Percentiles rank a stretch among this genome's conserved stretches.
Evolutionary conservation across 208 protist genomes (phyloP).

Genomic region (Strigomonas oncopelti): DNA sequence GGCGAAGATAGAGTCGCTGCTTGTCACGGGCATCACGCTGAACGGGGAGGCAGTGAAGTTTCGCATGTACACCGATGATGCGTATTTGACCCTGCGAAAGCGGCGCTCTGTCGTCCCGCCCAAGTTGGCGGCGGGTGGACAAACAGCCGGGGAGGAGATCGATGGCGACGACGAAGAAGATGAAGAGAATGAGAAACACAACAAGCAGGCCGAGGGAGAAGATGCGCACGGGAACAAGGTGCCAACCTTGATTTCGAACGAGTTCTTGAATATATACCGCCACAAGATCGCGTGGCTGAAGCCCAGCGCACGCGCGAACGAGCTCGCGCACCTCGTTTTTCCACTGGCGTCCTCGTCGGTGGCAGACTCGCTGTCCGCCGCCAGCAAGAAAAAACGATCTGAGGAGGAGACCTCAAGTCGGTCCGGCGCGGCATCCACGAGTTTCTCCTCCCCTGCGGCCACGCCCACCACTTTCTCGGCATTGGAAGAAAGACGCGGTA

Average conservation of each 20-base stretch:
- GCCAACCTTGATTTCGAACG: neutral
- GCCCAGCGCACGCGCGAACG: neutral
- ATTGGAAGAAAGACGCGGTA: neutral
- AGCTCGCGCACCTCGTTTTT: neutral
- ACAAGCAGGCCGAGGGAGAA: neutral
- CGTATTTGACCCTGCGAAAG: neutral
- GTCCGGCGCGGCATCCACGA: neutral
- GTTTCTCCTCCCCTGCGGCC: neutral
- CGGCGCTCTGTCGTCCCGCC: too few species aligned
- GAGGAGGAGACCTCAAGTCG: neutral
- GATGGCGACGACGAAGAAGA: neutral
- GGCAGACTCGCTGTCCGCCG: neutral
- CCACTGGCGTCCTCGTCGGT: neutral
- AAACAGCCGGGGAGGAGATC: neutral
- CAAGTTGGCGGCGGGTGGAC: too few species aligned
- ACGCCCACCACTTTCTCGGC: neutral
- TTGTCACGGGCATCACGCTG: constrained; percentile 4
- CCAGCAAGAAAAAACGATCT: neutral
- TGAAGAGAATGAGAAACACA: neutral
- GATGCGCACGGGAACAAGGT: neutral
- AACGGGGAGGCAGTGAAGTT: constrained; percentile 7
- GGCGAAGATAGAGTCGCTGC: neutral
- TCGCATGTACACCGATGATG: neutral
- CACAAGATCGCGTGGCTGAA: neutral
- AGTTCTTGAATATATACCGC: neutral